These are phyloP conservation scores for Aspergillus sp. DNA, from an alignment of 2,329 filamentous ascomycete genomes.

Conservation along the genomic window DNA sequence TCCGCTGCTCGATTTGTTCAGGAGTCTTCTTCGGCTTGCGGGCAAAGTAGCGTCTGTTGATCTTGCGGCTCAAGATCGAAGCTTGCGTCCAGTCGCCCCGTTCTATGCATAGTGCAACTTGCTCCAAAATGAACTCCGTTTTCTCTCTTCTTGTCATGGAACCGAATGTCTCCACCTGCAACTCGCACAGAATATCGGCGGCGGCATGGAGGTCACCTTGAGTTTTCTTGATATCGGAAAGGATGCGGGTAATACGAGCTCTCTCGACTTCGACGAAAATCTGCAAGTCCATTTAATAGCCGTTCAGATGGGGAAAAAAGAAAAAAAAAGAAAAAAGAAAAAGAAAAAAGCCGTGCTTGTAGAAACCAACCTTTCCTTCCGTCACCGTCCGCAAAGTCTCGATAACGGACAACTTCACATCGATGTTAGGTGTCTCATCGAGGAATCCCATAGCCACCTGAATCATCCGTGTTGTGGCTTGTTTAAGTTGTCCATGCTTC, in stretches of 20 bases:
- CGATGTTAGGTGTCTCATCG: slow-evolving; percentile 71
- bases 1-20: slow-evolving; percentile 83
- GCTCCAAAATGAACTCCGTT: slow-evolving; percentile 95
- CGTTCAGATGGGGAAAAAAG: background rate
- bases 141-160: slow-evolving; percentile 97
- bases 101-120: slow-evolving; percentile 91
- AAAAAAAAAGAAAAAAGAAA: background rate
- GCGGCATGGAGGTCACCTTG: slow-evolving; percentile 88
- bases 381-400: slow-evolving; percentile 93
- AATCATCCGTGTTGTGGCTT: slow-evolving; percentile 98
- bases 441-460: slow-evolving; percentile 91
- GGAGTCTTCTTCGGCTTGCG: slow-evolving; percentile 84
- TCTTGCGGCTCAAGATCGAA: slow-evolving; percentile 87
- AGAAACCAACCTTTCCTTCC: slow-evolving; percentile 68
- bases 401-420: slow-evolving; percentile 87
- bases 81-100: slow-evolving; percentile 95
- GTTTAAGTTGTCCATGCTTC: slow-evolving; percentile 99
- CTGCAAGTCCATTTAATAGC: slow-evolving; percentile 32
- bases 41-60: slow-evolving; percentile 85
- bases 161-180: slow-evolving; percentile 97
- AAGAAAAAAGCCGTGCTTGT: too few species aligned
- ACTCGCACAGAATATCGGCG: slow-evolving; percentile 86
- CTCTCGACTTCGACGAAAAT: slow-evolving; percentile 99
- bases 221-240: slow-evolving; percentile 95
- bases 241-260: slow-evolving; percentile 84